Evolutionary conservation across 805 yeast species (phyloP).

Genomic region (Starmera amethionina): DNA sequence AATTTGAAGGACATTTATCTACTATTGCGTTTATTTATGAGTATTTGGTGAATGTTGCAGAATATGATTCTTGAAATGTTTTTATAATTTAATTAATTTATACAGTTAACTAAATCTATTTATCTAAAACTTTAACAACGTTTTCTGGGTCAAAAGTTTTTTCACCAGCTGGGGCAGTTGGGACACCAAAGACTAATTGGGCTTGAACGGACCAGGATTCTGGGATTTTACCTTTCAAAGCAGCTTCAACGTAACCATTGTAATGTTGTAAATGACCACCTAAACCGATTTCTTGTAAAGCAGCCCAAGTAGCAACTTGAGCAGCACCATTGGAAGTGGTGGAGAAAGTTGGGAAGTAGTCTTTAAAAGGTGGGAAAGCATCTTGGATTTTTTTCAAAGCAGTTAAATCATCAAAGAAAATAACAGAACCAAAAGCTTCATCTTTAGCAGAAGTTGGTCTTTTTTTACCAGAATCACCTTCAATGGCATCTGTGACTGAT

Average conservation of each 20-base stretch:
- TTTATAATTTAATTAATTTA: background rate
- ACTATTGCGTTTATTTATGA: conserved; percentile 46
- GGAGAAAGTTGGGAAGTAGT: conserved; percentile 38
- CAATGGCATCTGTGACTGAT: conserved; percentile 27
- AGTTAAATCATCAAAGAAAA: conserved; percentile 36
- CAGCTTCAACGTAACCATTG: conserved; percentile 33
- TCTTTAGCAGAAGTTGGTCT: conserved; percentile 34
- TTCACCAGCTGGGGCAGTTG: conserved; percentile 25
- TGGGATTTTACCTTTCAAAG: conserved; percentile 31
- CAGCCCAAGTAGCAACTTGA: conserved; percentile 41
- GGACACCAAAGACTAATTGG: conserved; percentile 41
- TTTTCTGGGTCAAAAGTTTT: conserved; percentile 31
- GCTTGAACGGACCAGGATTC: conserved; percentile 34
- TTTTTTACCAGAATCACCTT: conserved; percentile 26
- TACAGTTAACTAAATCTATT: background rate
- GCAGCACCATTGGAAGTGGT: conserved; percentile 39
- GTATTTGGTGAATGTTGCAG: conserved; percentile 21
- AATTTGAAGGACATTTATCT: conserved; percentile 48
- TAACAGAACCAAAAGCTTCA: conserved; percentile 39
- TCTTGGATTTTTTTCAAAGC: conserved; percentile 30
- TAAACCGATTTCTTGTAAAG: conserved; percentile 31
- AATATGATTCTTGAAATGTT: conserved; percentile 2
- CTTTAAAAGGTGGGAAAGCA: conserved; percentile 32
- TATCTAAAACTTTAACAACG: conserved; percentile 27
- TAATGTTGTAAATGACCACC: conserved; percentile 47